A percentile compares a stretch with the other conserved stretches of the same genome.
phyloP scores from a whole-genome alignment of 805 yeast genomes.

The Candida gorgasii region DNA sequence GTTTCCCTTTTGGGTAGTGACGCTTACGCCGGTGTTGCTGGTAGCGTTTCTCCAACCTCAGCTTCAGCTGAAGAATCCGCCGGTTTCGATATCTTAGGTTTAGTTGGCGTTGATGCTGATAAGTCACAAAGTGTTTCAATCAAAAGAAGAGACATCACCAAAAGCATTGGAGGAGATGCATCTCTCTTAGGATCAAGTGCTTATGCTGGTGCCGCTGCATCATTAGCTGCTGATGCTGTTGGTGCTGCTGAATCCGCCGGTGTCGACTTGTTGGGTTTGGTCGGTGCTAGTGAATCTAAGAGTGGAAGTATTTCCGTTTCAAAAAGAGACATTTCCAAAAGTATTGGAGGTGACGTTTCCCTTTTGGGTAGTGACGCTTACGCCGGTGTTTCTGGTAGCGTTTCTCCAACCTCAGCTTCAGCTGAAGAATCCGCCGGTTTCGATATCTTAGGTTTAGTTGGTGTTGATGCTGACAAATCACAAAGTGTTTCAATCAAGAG shows the following conservation, averaged over 20 bases:
- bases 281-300: not conserved
- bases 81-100: conserved; percentile 18
- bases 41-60: conserved; percentile 8
- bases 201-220: conserved; percentile 15
- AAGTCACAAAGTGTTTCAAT: conserved; percentile 5
- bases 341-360: not conserved
- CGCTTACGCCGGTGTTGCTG: conserved; percentile 13
- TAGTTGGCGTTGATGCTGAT: not conserved
- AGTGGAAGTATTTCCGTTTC: conserved; percentile 7
- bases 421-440: conserved; percentile 15
- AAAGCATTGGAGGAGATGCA: not conserved
- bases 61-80: conserved; percentile 14
- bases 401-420: conserved; percentile 7
- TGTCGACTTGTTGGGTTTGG: conserved; percentile 16
- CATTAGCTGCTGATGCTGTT: conserved; percentile 5
- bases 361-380: conserved; percentile 7
- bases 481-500: conserved; percentile 10
- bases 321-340: conserved; percentile 6
- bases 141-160: conserved; percentile 3
- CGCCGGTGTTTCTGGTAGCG: conserved; percentile 14
- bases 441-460: conserved; percentile 15
- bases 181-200: conserved; percentile 12
- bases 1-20: conserved; percentile 1
- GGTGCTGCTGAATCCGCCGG: conserved; percentile 14
- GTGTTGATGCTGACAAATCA: not conserved